A percentile compares a stretch with the other conserved stretches of the same genome.
Evolutionary conservation across 257 asterid genomes (phyloP).

Genomic region (Solanum tarijense): DNA sequence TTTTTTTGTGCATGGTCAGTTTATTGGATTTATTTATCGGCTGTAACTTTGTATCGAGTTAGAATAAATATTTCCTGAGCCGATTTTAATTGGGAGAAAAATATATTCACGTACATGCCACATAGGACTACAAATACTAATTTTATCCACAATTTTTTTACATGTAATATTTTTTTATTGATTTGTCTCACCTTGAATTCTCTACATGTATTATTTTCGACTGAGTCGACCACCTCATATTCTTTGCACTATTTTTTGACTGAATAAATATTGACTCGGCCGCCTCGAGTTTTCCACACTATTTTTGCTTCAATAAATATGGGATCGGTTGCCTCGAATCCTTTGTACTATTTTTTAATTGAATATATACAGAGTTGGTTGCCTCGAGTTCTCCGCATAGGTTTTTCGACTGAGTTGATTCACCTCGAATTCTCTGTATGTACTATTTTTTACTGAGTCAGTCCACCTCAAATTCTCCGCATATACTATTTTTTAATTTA

Average conservation of each 20-base stretch:
- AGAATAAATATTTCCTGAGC: neutral
- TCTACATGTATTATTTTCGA: neutral
- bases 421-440: neutral
- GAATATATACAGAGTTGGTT: neutral
- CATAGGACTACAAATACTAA: no score
- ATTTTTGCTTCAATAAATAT: no score
- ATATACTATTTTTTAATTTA: no score
- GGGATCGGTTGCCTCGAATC: neutral
- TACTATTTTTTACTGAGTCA: no score
- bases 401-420: no score
- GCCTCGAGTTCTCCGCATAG: neutral
- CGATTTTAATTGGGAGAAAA: neutral
- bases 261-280: no score
- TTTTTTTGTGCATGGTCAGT: neutral
- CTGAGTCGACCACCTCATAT: neutral
- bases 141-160: no score
- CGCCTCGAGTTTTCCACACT: no score
- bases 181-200: neutral
- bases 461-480: neutral
- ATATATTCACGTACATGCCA: no score
- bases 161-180: neutral
- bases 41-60: neutral
- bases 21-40: no score
- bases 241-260: no score
- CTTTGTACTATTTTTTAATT: no score